These are phyloP conservation scores for Penicillium brasilianum DNA, from an alignment of 2,329 filamentous ascomycete species.

Conservation along the genomic window DNA sequence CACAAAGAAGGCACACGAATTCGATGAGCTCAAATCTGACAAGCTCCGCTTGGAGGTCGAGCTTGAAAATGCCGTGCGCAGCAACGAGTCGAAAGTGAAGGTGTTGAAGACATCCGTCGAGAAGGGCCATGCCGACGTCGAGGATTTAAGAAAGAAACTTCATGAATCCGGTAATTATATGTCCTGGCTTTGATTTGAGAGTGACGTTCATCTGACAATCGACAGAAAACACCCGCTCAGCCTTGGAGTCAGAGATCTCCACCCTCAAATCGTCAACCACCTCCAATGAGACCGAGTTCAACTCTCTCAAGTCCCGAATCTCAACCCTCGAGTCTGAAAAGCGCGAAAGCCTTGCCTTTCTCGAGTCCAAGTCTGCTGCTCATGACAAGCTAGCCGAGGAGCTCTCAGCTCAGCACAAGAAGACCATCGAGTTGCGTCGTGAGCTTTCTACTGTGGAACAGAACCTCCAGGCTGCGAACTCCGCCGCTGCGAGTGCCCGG, in stretches of 20 bases:
- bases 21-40: constrained; percentile 79
- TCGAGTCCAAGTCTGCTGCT: constrained; percentile 86
- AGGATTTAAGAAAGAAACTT: constrained; percentile 79
- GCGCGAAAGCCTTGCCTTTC: constrained; percentile 83
- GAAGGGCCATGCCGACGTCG: constrained; percentile 81
- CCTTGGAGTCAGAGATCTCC: constrained; percentile 81
- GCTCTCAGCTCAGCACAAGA: constrained; percentile 84
- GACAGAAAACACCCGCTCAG: constrained; percentile 74
- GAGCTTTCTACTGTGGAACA: constrained; percentile 84
- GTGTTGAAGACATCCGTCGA: constrained; percentile 80
- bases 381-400: constrained; percentile 87
- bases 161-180: constrained; percentile 74
- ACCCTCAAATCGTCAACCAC: constrained; percentile 75
- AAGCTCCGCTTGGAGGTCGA: constrained; percentile 91
- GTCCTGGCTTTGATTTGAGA: neutral
- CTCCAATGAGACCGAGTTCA: constrained; percentile 68
- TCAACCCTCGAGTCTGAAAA: constrained; percentile 88
- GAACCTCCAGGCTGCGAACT: constrained; percentile 79
- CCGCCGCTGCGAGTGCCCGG: constrained; percentile 77
- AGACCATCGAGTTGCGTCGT: constrained; percentile 80
- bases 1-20: constrained; percentile 78
- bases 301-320: constrained; percentile 80
- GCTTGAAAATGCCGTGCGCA: constrained; percentile 85
- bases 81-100: constrained; percentile 80
- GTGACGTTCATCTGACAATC: constrained; percentile 26